Conservation (phyloP, 176 grass and related monocot species). For the Zea luxurians region DNA sequence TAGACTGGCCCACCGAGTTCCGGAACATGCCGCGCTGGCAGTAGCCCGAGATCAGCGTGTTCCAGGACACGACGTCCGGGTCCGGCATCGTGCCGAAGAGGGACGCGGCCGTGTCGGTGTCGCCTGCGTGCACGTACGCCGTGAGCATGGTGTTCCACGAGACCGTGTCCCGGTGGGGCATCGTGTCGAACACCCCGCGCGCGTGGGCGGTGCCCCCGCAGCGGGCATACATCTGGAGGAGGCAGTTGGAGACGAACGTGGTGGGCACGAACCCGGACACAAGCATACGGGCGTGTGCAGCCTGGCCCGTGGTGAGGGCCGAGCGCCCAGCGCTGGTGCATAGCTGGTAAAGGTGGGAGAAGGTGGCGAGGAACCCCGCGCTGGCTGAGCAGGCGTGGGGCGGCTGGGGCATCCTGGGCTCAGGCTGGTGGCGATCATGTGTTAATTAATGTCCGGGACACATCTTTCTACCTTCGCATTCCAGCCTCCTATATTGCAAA, state of each 20-base stretch:
- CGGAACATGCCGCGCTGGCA: slow-evolving; percentile 36
- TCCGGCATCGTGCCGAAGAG: slow-evolving; percentile 59
- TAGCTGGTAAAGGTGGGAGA: slow-evolving; percentile 67
- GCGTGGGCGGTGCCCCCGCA: slow-evolving; percentile 46
- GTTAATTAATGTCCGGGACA: neutral
- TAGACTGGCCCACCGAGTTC: slow-evolving; percentile 49
- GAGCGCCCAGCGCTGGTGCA: slow-evolving; percentile 45
- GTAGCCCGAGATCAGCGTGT: slow-evolving; percentile 57
- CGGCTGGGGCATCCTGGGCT: neutral
- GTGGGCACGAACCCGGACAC: slow-evolving; percentile 63
- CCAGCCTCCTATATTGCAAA: too few relatives aligned
- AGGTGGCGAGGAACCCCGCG: slow-evolving; percentile 25
- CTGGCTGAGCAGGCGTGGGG: neutral
- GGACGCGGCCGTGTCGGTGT: slow-evolving; percentile 13
- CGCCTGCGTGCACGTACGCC: slow-evolving; percentile 32
- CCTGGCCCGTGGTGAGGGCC: slow-evolving; percentile 41
- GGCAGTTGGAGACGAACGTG: slow-evolving; percentile 66
- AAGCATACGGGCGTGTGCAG: slow-evolving; percentile 64
- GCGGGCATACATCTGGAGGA: slow-evolving; percentile 67
- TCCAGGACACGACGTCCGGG: slow-evolving; percentile 75
- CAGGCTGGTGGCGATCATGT: slow-evolving; percentile 22
- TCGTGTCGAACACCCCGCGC: slow-evolving; percentile 52
- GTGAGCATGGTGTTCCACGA: slow-evolving; percentile 83
- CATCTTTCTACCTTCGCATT: too few relatives aligned
- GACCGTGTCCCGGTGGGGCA: slow-evolving; percentile 54